These are phyloP conservation scores for Raffaelea arxii DNA, from an alignment of 2,329 filamentous ascomycete species.

Conservation along the genomic window DNA sequence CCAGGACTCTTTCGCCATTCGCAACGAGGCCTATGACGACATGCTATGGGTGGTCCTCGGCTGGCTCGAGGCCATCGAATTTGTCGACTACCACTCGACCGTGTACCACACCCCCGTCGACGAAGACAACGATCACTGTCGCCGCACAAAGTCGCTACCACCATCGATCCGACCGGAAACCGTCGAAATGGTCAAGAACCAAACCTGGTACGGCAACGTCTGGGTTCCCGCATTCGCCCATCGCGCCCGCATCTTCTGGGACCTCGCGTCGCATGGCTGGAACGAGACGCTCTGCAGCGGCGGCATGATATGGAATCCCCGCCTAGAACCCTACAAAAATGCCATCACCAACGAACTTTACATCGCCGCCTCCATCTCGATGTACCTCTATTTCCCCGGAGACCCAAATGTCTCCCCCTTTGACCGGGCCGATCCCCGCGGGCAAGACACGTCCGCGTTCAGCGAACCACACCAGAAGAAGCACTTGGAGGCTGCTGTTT, in stretches of 20 bases:
- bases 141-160: not conserved
- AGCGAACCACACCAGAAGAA: slow-evolving; percentile 39
- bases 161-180: not conserved
- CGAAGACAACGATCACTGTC: not conserved
- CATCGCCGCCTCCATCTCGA: slow-evolving; percentile 72
- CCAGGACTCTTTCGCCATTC: slow-evolving; percentile 66
- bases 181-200: slow-evolving; percentile 24
- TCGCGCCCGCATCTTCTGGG: slow-evolving; percentile 76
- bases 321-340: slow-evolving; percentile 71
- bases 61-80: slow-evolving; percentile 76
- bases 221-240: slow-evolving; percentile 74
- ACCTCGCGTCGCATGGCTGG: slow-evolving; percentile 71
- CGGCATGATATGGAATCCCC: slow-evolving; percentile 81
- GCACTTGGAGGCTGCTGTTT: slow-evolving; percentile 63
- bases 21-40: slow-evolving; percentile 76
- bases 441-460: slow-evolving; percentile 1
- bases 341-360: slow-evolving; percentile 91
- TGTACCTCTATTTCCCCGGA: slow-evolving; percentile 85
- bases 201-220: slow-evolving; percentile 65
- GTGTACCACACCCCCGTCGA: slow-evolving; percentile 41
- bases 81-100: slow-evolving; percentile 59
- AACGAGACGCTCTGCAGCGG: slow-evolving; percentile 71
- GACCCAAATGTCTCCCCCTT: slow-evolving; percentile 67
- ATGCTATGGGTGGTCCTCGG: slow-evolving; percentile 92
- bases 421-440: slow-evolving; percentile 12